A percentile compares a stretch with the other conserved stretches of the same genome.
Evolutionary conservation across 176 grass and related monocot genomes (phyloP).

Genomic region (barley (Hordeum vulgare)): DNA sequence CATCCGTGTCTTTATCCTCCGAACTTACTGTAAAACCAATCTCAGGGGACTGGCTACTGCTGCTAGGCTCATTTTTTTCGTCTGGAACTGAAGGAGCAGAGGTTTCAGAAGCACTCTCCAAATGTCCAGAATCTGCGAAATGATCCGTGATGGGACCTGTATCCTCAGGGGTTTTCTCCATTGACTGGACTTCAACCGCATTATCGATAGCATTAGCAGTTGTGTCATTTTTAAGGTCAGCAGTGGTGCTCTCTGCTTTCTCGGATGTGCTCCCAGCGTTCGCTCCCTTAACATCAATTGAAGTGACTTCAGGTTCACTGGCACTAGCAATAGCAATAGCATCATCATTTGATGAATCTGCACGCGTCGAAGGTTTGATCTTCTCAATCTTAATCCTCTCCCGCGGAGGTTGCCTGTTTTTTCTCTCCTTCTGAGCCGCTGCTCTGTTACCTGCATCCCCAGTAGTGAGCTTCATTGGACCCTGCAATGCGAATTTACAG

Average conservation of each 20-base stretch:
- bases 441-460: conserved; percentile 33
- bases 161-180: conserved; percentile 28
- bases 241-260: conserved; percentile 21
- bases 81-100: conserved; percentile 24
- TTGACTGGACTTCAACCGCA: conserved; percentile 20
- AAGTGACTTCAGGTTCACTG: conserved; percentile 29
- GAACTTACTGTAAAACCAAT: conserved; percentile 33
- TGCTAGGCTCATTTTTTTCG: conserved; percentile 28
- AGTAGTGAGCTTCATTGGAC: conserved; percentile 45
- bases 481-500: conserved; percentile 30
- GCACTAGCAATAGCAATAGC: conserved; percentile 53
- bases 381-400: conserved; percentile 49
- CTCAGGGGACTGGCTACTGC: conserved; percentile 33
- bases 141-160: conserved; percentile 33
- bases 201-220: conserved; percentile 24
- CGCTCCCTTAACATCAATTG: conserved; percentile 27
- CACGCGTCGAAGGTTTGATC: conserved; percentile 29
- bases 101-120: conserved; percentile 24
- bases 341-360: conserved; percentile 34
- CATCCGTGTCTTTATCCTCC: conserved; percentile 35
- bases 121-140: conserved; percentile 17
- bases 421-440: conserved; percentile 44
- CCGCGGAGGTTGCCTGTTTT: conserved; percentile 35
- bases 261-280: conserved; percentile 20
- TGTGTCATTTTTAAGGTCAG: conserved; percentile 30